These are phyloP conservation scores for Hemileccinum impolitum DNA, from an alignment of 768 basidiomycete species.

Conservation along the genomic window DNA sequence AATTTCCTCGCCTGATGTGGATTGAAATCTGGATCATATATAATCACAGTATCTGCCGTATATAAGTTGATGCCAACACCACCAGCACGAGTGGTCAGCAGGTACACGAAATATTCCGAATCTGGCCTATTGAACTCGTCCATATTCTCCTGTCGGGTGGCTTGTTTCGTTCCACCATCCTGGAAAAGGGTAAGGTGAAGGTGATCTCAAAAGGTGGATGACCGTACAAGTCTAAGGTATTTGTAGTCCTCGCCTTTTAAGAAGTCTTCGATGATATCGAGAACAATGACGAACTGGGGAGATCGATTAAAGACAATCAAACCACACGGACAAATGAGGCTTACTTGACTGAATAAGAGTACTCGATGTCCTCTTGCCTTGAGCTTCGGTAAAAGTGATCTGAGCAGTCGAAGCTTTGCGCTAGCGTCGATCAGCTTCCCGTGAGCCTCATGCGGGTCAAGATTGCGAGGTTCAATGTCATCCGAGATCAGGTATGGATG, in stretches of 20 bases:
- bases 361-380: slow-evolving; percentile 85
- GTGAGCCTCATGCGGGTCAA: slow-evolving; percentile 60
- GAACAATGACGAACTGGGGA: slow-evolving; percentile 79
- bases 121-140: slow-evolving; percentile 88
- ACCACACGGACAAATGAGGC: slow-evolving; percentile 11
- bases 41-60: slow-evolving; percentile 90
- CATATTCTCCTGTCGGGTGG: slow-evolving; percentile 89
- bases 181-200: slow-evolving; percentile 30
- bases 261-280: slow-evolving; percentile 89
- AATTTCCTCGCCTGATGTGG: slow-evolving; percentile 76
- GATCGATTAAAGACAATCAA: not conserved
- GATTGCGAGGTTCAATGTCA: slow-evolving; percentile 70
- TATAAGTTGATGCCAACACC: slow-evolving; percentile 91
- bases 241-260: slow-evolving; percentile 75
- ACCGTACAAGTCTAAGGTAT: slow-evolving; percentile 69
- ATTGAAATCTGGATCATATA: slow-evolving; percentile 96
- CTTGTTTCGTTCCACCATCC: slow-evolving; percentile 88
- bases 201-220: slow-evolving; percentile 1
- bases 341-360: slow-evolving; percentile 87
- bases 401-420: slow-evolving; percentile 80
- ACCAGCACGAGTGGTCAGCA: slow-evolving; percentile 90
- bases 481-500: slow-evolving; percentile 86
- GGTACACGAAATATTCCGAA: slow-evolving; percentile 88
- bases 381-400: slow-evolving; percentile 74
- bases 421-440: slow-evolving; percentile 79